Evolutionary conservation across 2,329 filamentous ascomycete genomes (phyloP).

Genomic region (Neospermospora avenae): DNA sequence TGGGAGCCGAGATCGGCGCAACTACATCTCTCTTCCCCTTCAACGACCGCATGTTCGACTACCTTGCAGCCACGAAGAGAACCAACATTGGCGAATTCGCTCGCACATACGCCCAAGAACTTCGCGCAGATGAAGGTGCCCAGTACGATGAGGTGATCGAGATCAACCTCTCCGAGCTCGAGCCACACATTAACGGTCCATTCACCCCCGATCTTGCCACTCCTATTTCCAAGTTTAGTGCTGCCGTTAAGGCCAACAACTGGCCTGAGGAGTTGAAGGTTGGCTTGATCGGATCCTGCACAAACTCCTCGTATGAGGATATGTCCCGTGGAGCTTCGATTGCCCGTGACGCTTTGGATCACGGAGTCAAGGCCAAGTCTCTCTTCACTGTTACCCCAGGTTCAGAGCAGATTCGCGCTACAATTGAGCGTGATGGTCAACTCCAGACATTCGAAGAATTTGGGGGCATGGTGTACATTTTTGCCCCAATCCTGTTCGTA

Average conservation of each 20-base stretch:
- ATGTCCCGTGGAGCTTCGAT: conserved; percentile 94
- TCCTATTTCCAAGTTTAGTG: conserved; percentile 95
- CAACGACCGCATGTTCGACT: conserved; percentile 97
- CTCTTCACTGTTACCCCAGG: conserved; percentile 94
- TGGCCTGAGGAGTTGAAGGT: conserved; percentile 98
- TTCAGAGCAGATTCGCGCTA: conserved; percentile 93
- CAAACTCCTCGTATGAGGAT: conserved; percentile 82
- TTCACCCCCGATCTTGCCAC: conserved; percentile 98
- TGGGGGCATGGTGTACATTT: conserved; percentile 86
- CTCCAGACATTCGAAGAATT: conserved; percentile 95
- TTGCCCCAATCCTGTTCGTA: too few species aligned
- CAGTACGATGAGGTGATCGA: conserved; percentile 96
- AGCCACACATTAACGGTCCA: conserved; percentile 97
- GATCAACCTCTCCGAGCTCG: conserved; percentile 90
- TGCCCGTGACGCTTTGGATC: conserved; percentile 82
- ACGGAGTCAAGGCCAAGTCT: conserved; percentile 91
- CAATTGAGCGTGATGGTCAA: conserved; percentile 83
- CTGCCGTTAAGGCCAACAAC: conserved; percentile 87
- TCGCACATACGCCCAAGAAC: conserved; percentile 77
- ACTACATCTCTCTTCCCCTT: conserved; percentile 97
- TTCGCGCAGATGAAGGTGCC: conserved; percentile 82
- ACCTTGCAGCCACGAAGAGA: conserved; percentile 88
- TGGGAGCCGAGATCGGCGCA: conserved; percentile 55
- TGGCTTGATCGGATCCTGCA: conserved; percentile 96
- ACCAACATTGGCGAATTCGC: conserved; percentile 87